A percentile compares a stretch with the other conserved stretches of the same genome.
phyloP scores from a whole-genome alignment of 805 yeast species.

The Candida ponderosae region DNA sequence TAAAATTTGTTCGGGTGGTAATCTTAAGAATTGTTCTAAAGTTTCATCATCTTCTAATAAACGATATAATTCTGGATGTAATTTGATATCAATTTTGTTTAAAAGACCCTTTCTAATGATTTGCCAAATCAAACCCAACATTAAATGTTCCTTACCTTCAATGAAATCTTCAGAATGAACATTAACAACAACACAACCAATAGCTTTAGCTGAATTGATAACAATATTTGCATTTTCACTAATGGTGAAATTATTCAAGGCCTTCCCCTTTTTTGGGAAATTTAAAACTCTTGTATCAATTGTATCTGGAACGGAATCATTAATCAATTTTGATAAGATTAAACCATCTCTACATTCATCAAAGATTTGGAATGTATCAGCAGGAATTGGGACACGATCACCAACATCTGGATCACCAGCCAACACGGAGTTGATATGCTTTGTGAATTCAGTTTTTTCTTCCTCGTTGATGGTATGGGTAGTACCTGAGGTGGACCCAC shows the following conservation, averaged over 20 bases:
- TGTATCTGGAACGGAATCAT: slow-evolving; percentile 97
- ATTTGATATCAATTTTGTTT: slow-evolving; percentile 89
- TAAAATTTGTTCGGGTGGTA: slow-evolving; percentile 96
- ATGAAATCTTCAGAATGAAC: slow-evolving; percentile 94
- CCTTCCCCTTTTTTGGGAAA: slow-evolving; percentile 72
- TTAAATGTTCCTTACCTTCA: slow-evolving; percentile 90
- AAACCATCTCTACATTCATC: slow-evolving; percentile 96
- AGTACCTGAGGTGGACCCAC: slow-evolving; percentile 84
- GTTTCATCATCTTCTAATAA: slow-evolving; percentile 95
- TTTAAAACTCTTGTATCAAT: slow-evolving; percentile 96
- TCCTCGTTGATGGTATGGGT: slow-evolving; percentile 96
- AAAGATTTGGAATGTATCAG: slow-evolving; percentile 90
- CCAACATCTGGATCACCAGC: slow-evolving; percentile 87
- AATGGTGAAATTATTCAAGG: slow-evolving; percentile 89
- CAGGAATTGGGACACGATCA: slow-evolving; percentile 78
- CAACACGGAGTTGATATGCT: slow-evolving; percentile 88
- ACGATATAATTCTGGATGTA: slow-evolving; percentile 94
- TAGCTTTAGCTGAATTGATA: slow-evolving; percentile 96
- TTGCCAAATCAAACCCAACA: slow-evolving; percentile 93
- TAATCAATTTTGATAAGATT: slow-evolving; percentile 85
- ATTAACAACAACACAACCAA: slow-evolving; percentile 96
- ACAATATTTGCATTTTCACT: slow-evolving; percentile 96
- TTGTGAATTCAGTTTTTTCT: slow-evolving; percentile 91
- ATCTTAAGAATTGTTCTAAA: slow-evolving; percentile 88
- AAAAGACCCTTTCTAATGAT: slow-evolving; percentile 93